A percentile compares a stretch with the other conserved stretches of the same genome.
These are phyloP conservation scores for Trichoderma atrobrunneum DNA, from an alignment of 2,329 filamentous ascomycete genomes.

Conservation along the genomic window DNA sequence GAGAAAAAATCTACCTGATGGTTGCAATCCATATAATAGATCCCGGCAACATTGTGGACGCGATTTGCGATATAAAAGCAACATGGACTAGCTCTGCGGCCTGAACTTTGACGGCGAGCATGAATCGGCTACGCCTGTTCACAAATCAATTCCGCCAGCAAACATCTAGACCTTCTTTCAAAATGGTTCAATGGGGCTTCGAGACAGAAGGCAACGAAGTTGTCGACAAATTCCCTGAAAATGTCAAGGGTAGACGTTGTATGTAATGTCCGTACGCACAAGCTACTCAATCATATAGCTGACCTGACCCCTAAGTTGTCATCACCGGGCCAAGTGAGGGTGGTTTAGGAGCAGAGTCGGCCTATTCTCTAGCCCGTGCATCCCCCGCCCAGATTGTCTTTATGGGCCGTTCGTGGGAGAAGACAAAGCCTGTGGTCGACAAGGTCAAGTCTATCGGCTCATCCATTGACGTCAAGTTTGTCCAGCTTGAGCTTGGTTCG, in stretches of 20 bases:
- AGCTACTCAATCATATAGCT: background rate
- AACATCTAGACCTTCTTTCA: no score
- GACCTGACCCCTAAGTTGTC: background rate
- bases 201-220: background rate
- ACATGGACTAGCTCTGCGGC: background rate
- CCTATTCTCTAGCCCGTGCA: background rate
- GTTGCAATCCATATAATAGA: no score
- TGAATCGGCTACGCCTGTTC: background rate
- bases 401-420: background rate
- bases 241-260: background rate
- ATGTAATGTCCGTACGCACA: background rate
- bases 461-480: background rate
- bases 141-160: background rate
- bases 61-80: background rate
- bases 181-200: background rate
- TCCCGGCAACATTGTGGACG: no score
- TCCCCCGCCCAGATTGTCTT: background rate
- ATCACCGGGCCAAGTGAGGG: background rate
- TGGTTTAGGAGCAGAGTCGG: background rate
- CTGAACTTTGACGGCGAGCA: background rate
- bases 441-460: background rate
- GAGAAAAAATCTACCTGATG: no score
- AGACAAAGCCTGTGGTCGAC: background rate
- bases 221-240: background rate
- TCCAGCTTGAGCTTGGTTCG: background rate